phyloP scores from a whole-genome alignment of 2,329 filamentous ascomycete species.

The Aspergillus sp. region DNA sequence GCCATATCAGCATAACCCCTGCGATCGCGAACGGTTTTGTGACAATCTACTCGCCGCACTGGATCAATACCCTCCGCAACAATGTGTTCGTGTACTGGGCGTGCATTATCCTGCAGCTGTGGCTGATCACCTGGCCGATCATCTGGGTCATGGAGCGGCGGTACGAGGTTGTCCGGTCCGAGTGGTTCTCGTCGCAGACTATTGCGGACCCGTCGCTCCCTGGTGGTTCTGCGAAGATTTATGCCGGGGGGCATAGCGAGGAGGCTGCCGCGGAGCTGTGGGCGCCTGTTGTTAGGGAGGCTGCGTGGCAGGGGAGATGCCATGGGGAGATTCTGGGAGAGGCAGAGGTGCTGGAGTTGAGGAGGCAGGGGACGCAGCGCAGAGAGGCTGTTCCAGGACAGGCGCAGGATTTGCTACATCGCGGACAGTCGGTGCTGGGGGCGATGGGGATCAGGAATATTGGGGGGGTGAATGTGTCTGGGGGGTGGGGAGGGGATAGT shows the following conservation, averaged over 20 bases:
- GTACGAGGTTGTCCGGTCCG: slow-evolving; percentile 33
- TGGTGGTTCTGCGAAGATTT: slow-evolving; percentile 15
- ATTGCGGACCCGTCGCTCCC: neutral
- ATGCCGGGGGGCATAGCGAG: slow-evolving; percentile 28
- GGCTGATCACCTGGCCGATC: slow-evolving; percentile 41
- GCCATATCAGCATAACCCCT: slow-evolving; percentile 27
- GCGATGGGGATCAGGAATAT: slow-evolving; percentile 12
- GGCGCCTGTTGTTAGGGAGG: slow-evolving; percentile 34
- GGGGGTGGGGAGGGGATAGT: slow-evolving; percentile 8
- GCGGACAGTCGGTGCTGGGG: slow-evolving; percentile 8
- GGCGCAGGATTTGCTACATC: neutral
- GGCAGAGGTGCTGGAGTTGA: slow-evolving; percentile 17
- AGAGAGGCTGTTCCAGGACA: neutral
- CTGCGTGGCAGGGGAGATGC: slow-evolving; percentile 31
- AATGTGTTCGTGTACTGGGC: slow-evolving; percentile 35
- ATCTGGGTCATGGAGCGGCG: slow-evolving; percentile 38
- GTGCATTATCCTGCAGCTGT: slow-evolving; percentile 39
- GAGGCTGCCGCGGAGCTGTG: slow-evolving; percentile 30
- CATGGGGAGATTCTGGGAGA: slow-evolving; percentile 17
- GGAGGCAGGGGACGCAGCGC: slow-evolving; percentile 11
- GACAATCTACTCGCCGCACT: slow-evolving; percentile 40
- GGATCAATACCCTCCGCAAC: slow-evolving; percentile 37
- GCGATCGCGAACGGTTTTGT: slow-evolving; percentile 28
- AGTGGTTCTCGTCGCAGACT: slow-evolving; percentile 30
- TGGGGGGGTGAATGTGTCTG: slow-evolving; percentile 10